A percentile compares a stretch with the other conserved stretches of the same genome.
phyloP scores from a whole-genome alignment of 495 filamentous ascomycete species.

The Apodospora peruviana region DNA sequence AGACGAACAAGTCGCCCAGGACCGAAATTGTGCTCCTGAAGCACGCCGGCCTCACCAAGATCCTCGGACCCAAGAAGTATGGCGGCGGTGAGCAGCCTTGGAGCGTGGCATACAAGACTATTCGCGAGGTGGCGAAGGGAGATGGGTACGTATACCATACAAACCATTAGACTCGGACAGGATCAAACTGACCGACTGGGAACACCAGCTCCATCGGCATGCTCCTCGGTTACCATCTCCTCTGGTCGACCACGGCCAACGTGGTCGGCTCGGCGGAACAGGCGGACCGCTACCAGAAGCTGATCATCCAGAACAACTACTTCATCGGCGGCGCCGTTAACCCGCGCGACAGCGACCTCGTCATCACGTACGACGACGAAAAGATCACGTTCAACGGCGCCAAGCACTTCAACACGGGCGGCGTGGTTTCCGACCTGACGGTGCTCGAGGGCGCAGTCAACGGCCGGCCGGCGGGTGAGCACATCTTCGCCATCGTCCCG shows the following conservation, averaged over 20 bases:
- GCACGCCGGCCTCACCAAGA: conserved; percentile 48
- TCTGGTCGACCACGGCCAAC: conserved; percentile 53
- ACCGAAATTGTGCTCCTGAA: conserved; percentile 55
- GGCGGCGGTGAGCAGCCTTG: conserved; percentile 55
- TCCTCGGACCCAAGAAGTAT: conserved; percentile 49
- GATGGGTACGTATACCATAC: conserved; percentile 39
- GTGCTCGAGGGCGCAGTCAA: conserved; percentile 55
- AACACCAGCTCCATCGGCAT: conserved; percentile 43
- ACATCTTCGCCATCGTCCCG: conserved; percentile 53
- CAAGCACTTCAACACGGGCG: conserved; percentile 60
- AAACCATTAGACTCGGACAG: background rate
- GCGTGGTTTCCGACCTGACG: conserved; percentile 56
- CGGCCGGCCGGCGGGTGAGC: conserved; percentile 42
- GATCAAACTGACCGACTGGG: conserved; percentile 9
- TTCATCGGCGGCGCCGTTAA: conserved; percentile 59
- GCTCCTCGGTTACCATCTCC: conserved; percentile 56
- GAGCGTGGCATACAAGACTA: conserved; percentile 50
- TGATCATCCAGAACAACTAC: conserved; percentile 54
- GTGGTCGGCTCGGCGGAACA: conserved; percentile 53
- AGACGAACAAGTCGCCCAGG: conserved; percentile 50
- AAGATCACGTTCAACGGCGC: conserved; percentile 51
- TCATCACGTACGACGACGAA: conserved; percentile 46
- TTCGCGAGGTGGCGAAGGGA: conserved; percentile 52
- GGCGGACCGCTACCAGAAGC: conserved; percentile 42
- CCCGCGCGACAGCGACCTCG: conserved; percentile 53